Conservation (phyloP, 306 rosid species). For the Quillaja saponaria region DNA sequence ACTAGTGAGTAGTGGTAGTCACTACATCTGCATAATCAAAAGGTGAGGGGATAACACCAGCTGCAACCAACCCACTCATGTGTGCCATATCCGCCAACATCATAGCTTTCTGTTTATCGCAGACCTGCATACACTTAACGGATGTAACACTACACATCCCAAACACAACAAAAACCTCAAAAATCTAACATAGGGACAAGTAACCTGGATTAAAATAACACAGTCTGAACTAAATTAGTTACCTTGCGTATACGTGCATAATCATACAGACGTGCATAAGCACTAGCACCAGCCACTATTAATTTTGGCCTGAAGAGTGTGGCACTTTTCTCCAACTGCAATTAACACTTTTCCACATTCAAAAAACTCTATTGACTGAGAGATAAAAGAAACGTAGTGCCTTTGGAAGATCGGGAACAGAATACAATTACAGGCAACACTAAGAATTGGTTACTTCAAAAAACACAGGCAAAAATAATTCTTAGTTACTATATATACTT, state of each 20-base stretch:
- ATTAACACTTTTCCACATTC: conserved; percentile 29
- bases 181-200: conserved; percentile 8
- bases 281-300: conserved; percentile 97
- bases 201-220: background rate
- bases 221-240: conserved; percentile 27
- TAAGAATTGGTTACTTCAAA: background rate
- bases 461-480: background rate
- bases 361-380: conserved; percentile 16
- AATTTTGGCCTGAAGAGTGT: conserved; percentile 86
- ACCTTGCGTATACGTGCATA: conserved; percentile 93
- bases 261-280: conserved; percentile 92
- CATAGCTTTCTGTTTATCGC: conserved; percentile 86
- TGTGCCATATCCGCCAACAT: conserved; percentile 98
- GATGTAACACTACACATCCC: conserved; percentile 28
- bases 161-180: conserved; percentile 13
- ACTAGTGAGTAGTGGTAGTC: conserved; percentile 96
- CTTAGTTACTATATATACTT: background rate
- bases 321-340: conserved; percentile 82
- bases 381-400: background rate
- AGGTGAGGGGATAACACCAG: conserved; percentile 93
- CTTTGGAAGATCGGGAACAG: background rate
- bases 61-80: conserved; percentile 94
- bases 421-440: background rate
- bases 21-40: conserved; percentile 94
- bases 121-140: conserved; percentile 56